These are phyloP conservation scores for Gloeopeniophorella convolvens DNA, from an alignment of 768 basidiomycete species.

Conservation along the genomic window DNA sequence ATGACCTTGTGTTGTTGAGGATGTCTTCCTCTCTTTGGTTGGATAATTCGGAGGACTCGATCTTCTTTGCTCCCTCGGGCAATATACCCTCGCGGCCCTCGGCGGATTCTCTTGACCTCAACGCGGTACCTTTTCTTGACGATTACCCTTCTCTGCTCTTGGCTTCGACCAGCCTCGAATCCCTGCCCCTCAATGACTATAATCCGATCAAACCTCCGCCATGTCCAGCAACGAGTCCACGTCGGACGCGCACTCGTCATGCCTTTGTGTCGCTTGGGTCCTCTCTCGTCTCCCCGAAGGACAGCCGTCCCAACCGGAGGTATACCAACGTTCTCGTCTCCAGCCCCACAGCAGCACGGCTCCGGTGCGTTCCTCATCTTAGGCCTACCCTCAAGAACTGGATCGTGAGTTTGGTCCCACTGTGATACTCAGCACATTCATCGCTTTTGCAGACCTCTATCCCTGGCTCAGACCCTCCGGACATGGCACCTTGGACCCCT, in stretches of 20 bases:
- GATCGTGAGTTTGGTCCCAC: conserved; percentile 14
- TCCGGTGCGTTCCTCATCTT: conserved; percentile 12
- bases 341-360: conserved; percentile 15
- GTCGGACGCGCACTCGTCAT: not conserved
- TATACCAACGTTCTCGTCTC: conserved; percentile 18
- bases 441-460: conserved; percentile 5
- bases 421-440: not conserved
- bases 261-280: conserved; percentile 15
- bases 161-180: conserved; percentile 12
- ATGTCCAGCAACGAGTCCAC: not conserved
- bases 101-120: conserved; percentile 16
- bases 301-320: conserved; percentile 2
- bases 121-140: conserved; percentile 8
- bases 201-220: conserved; percentile 7
- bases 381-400: conserved; percentile 16
- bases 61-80: conserved; percentile 16
- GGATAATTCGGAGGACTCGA: conserved; percentile 18
- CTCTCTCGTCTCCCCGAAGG: conserved; percentile 16
- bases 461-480: conserved; percentile 6
- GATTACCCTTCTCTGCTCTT: conserved; percentile 17
- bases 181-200: conserved; percentile 8
- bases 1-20: conserved; percentile 1
- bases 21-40: conserved; percentile 21
- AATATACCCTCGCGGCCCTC: conserved; percentile 11
- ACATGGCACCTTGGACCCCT: conserved; percentile 19